Evolutionary conservation across 2,329 filamentous ascomycete genomes (phyloP).

Genomic region (Fusarium liriodendri): DNA sequence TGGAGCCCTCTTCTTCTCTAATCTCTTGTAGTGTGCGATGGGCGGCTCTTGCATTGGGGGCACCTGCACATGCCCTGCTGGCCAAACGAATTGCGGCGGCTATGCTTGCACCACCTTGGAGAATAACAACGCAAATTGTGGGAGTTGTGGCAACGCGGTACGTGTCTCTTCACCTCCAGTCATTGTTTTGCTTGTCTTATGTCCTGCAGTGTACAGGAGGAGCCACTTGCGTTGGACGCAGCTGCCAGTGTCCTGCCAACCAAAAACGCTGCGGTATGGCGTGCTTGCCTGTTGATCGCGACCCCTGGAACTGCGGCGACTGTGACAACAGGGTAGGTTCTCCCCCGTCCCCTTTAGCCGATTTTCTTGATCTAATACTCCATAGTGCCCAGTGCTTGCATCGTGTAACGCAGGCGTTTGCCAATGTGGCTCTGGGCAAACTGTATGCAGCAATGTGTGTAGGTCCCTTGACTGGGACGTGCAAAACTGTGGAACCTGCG

Average conservation of each 20-base stretch:
- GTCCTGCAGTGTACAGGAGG: background rate
- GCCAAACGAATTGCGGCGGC: background rate
- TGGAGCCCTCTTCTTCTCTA: background rate
- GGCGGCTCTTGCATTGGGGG: background rate
- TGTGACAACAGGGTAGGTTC: background rate
- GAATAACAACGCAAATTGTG: background rate
- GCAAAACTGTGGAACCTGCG: background rate
- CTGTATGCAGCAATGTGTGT: background rate
- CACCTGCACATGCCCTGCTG: background rate
- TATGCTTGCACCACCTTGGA: background rate
- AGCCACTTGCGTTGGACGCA: background rate
- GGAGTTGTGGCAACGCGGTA: background rate
- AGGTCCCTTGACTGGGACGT: background rate
- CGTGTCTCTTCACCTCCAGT: background rate
- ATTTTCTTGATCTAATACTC: background rate
- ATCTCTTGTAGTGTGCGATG: background rate
- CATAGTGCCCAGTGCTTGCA: background rate
- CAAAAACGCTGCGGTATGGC: background rate
- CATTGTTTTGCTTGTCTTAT: background rate
- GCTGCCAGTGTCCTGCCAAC: background rate
- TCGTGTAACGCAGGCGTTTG: background rate
- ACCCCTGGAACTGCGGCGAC: background rate
- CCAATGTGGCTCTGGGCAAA: background rate
- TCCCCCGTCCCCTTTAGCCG: background rate
- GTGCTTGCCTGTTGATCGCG: background rate